phyloP scores from a whole-genome alignment of 306 rosid species.

The Prosopis cineraria region DNA sequence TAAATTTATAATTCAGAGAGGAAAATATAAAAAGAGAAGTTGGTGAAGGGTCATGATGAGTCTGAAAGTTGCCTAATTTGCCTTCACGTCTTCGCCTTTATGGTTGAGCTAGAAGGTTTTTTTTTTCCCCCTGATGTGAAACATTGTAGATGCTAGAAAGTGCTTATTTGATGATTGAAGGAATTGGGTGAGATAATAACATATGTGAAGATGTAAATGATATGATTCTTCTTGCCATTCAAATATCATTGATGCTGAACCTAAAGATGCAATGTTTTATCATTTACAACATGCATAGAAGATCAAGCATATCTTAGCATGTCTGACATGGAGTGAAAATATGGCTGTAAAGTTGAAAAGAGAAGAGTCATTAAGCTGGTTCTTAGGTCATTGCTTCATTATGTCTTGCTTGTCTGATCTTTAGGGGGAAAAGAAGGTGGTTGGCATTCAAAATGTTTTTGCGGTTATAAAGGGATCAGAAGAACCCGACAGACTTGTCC shows the following conservation, averaged over 20 bases:
- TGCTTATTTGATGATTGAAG: background rate
- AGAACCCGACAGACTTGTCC: conserved; percentile 90
- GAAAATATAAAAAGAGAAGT: background rate
- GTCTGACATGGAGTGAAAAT: background rate
- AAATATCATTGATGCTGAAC: background rate
- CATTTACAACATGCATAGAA: background rate
- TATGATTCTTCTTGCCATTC: background rate
- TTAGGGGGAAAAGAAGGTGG: conserved; percentile 84
- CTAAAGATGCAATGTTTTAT: background rate
- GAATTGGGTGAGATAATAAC: background rate
- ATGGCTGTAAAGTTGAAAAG: background rate
- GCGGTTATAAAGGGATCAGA: conserved; percentile 78
- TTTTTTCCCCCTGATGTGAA: conserved; percentile 1
- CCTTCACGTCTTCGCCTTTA: background rate
- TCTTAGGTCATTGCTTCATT: conserved; percentile 9
- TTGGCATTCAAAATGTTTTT: conserved; percentile 70
- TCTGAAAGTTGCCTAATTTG: conserved; percentile 4
- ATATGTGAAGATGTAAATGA: background rate
- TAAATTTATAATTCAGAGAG: background rate
- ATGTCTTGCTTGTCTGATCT: conserved; percentile 7
- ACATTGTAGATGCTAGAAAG: background rate
- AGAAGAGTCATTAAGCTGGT: background rate
- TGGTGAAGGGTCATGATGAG: background rate
- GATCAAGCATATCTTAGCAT: background rate
- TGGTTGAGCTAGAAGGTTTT: conserved; percentile 24